phyloP scores from a whole-genome alignment of 2,329 filamentous ascomycete genomes.

The Orbilia oligospora region DNA sequence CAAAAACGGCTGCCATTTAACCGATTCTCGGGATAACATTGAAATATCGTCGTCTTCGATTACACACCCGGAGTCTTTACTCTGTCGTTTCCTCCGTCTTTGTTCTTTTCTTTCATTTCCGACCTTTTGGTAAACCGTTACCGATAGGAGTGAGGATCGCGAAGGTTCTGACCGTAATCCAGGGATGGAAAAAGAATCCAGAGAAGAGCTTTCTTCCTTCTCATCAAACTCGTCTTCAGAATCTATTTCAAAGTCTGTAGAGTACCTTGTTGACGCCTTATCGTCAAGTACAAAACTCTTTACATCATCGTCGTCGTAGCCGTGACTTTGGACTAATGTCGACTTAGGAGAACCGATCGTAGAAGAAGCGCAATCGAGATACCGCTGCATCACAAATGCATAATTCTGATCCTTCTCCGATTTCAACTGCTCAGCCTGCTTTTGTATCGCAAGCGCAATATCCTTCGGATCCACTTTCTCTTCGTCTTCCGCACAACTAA shows the following conservation, averaged over 20 bases:
- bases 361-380: constrained; percentile 54
- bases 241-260: constrained; percentile 22
- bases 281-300: constrained; percentile 51
- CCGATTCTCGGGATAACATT: constrained; percentile 30
- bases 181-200: constrained; percentile 35
- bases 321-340: constrained; percentile 38
- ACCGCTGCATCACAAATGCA: constrained; percentile 57
- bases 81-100: constrained; percentile 33
- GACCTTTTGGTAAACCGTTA: constrained; percentile 50
- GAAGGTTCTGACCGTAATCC: constrained; percentile 25
- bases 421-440: constrained; percentile 48
- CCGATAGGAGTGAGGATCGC: constrained; percentile 37
- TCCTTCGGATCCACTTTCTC: constrained; percentile 40
- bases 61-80: constrained; percentile 45
- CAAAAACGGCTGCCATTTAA: constrained; percentile 48
- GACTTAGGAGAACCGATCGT: constrained; percentile 57
- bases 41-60: constrained; percentile 56
- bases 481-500: constrained; percentile 51
- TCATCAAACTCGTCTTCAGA: constrained; percentile 1
- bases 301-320: constrained; percentile 33
- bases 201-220: constrained; percentile 1
- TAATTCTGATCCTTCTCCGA: constrained; percentile 54
- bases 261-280: constrained; percentile 10
- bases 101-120: constrained; percentile 50
- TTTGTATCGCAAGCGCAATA: constrained; percentile 51